A percentile compares a stretch with the other conserved stretches of the same genome.
These are phyloP conservation scores for Aspergillus kassunensis DNA, from an alignment of 495 filamentous ascomycete genomes.

Conservation along the genomic window DNA sequence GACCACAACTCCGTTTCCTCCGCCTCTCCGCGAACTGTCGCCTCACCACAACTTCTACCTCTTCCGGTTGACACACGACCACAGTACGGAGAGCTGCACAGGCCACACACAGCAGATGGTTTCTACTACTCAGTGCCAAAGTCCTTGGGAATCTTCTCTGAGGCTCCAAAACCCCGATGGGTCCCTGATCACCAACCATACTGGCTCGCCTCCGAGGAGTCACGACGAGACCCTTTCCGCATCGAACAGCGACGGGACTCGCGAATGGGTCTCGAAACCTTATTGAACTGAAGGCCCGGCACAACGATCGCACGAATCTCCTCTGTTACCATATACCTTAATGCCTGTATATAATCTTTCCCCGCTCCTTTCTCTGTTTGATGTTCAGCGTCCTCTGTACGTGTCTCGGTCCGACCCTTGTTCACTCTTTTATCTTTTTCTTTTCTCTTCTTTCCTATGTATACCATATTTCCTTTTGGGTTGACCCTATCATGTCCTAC, in stretches of 20 bases:
- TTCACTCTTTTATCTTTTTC: slow-evolving; percentile 16
- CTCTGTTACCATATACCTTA: slow-evolving; percentile 11
- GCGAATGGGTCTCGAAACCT: slow-evolving; percentile 41
- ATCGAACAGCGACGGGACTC: slow-evolving; percentile 35
- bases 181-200: slow-evolving; percentile 31
- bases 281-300: slow-evolving; percentile 31
- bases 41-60: slow-evolving; percentile 42
- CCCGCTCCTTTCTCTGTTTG: slow-evolving; percentile 16
- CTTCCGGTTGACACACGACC: slow-evolving; percentile 32
- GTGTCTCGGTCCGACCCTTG: slow-evolving; percentile 22
- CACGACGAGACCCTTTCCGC: slow-evolving; percentile 13
- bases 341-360: slow-evolving; percentile 14
- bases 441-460: slow-evolving; percentile 29
- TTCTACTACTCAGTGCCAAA: slow-evolving; percentile 19
- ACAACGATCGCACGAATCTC: slow-evolving; percentile 24
- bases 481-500: slow-evolving; percentile 15
- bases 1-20: slow-evolving; percentile 65
- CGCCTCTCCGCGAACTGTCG: slow-evolving; percentile 45
- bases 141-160: slow-evolving; percentile 29
- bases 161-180: slow-evolving; percentile 33
- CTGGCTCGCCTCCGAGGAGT: slow-evolving; percentile 16
- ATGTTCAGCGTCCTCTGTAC: slow-evolving; percentile 29
- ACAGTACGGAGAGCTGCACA: slow-evolving; percentile 31
- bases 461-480: slow-evolving; percentile 16
- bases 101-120: slow-evolving; percentile 29